Base-by-base conservation (phyloP, 805 yeast species). In the Starmerella apis region DNA sequence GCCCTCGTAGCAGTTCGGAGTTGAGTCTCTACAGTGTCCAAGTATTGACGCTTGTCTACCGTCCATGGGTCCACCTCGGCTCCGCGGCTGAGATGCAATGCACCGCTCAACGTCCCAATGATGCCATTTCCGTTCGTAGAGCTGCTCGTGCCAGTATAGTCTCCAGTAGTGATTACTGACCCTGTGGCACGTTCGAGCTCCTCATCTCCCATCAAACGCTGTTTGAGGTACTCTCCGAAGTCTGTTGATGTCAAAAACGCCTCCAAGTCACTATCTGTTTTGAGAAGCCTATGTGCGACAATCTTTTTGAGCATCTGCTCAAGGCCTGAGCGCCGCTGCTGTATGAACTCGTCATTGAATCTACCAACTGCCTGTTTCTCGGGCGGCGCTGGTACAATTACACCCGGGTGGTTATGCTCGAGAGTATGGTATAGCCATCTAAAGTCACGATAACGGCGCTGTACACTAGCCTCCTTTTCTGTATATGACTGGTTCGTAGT, bases 301-400 rank as follows among this genome's bases (percentile, higher is more conserved):
- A 86, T 81, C 61, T 83, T 83, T 32, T 65, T 68, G 52, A 92
- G 72, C 98, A 92, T 92, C 58, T 74, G 79, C 62, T 90, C 96
- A 61, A 92, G 71, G 4, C 90, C 85, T 22, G 81, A 70, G 50
- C 96, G 72, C 65, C 97, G 76, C 56, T 79, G 79, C 65, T 92
- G 96, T 46, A 92, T 79, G 59, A 92, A 88, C 59, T 81, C 87
- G 57, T 86, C 86, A 59, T 86, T 86, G 66, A 92, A 87, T 54
- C 96, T 75, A 4, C 97, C 96, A 49, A 88, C 81, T 7, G 83
- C 83, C 55, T 94, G 95, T 65, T 92, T 94, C 52, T 85, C 94
- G 0, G 96, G 88, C 3, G 97, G 96, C 1, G 97, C 95, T 0
- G 98, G 97, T 22, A 92, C 80, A 32, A 92, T 80, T 51, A 75